Base-by-base conservation (phyloP, 768 basidiomycete species). In the Gymnopilus junonius region DNA sequence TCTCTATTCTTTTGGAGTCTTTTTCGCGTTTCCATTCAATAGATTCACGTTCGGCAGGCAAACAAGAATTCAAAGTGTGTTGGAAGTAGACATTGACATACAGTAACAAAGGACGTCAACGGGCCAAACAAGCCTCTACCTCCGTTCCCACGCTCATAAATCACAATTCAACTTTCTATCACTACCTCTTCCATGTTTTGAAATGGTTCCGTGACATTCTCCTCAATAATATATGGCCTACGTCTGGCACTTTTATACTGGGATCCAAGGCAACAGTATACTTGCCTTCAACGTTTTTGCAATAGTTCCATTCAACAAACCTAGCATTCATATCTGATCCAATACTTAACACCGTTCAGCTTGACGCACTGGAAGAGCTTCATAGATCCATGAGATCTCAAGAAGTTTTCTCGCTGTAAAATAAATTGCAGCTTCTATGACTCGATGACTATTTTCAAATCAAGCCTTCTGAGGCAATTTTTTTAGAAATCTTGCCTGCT, bases 1-100 rank as follows among this genome's bases (percentile, higher is more conserved):
- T 83, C 78, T 67, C 81, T 74, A 67, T 89, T 85, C 40, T 71
- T 73, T 62, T 79, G 74, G 54, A 87, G 76, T 21, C 79, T 75
- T 46, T 78, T 73, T 46, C 74, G 73, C 61, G 79, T 80, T 59
- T 77, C 77, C 79, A 77, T 77, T 56, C 64, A 63, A 54, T n/a
- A 53, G 25, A 37, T 37, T 42, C 37, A 25, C 35, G 25, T 4
- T 62, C 43, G 37, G 32, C 20, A 43, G 53, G 32, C 27, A 37
- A 59, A 53, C 39, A 43, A 40, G 34, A 59, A 35, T 55, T 58
- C 57, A 50, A 55, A 65, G 29, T 27, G 17, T 31, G n/a, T 32
- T 27, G 29, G 8, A n/a, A 32, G 48, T 29, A 32, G 48, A 32
- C 48, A 51, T 53, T 56, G 58, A 61, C 58, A 58, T 63, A 50